Percentiles rank a stretch among this genome's conserved stretches.
These are phyloP conservation scores for Trifolium dubium DNA, from an alignment of 306 rosid species.

Conservation along the genomic window DNA sequence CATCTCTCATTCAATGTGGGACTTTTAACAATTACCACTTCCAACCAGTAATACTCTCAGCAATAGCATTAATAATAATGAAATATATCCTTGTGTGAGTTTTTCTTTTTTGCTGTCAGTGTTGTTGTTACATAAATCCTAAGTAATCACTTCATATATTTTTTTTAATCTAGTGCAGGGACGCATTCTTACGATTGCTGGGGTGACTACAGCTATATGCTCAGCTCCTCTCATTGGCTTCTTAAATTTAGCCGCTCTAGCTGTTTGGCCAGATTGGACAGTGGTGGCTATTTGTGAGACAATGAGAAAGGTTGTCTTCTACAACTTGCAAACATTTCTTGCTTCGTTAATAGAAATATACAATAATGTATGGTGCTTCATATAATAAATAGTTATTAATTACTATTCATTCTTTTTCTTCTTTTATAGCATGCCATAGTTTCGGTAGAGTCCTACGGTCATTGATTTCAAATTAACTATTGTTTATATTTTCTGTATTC, in stretches of 20 bases:
- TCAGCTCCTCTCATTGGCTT: slow-evolving; percentile 82
- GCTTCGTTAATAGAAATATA: slow-evolving; percentile 22
- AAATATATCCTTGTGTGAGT: neutral
- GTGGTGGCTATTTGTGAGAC: slow-evolving; percentile 82
- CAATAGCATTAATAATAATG: neutral
- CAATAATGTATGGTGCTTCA: slow-evolving; percentile 15
- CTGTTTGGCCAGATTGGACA: slow-evolving; percentile 91
- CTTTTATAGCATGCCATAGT: no score
- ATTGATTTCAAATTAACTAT: neutral
- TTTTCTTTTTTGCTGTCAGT: slow-evolving; percentile 20
- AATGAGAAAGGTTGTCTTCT: slow-evolving; percentile 72
- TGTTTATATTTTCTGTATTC: slow-evolving; percentile 20
- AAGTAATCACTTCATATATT: slow-evolving; percentile 5
- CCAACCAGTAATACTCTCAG: neutral
- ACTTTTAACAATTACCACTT: no score
- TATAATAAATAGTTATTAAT: neutral
- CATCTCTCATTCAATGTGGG: no score
- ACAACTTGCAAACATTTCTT: slow-evolving; percentile 9
- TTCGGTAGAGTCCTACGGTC: no score
- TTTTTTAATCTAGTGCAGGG: slow-evolving; percentile 67
- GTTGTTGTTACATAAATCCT: slow-evolving; percentile 33
- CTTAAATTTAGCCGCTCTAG: slow-evolving; percentile 72
- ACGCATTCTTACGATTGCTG: slow-evolving; percentile 86
- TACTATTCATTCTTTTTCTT: no score
- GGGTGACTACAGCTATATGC: slow-evolving; percentile 86